Evolutionary conservation across 805 yeast genomes (phyloP), one percentile per base, ranked within the genome.

Genomic region (Cyberlindnera americana): DNA sequence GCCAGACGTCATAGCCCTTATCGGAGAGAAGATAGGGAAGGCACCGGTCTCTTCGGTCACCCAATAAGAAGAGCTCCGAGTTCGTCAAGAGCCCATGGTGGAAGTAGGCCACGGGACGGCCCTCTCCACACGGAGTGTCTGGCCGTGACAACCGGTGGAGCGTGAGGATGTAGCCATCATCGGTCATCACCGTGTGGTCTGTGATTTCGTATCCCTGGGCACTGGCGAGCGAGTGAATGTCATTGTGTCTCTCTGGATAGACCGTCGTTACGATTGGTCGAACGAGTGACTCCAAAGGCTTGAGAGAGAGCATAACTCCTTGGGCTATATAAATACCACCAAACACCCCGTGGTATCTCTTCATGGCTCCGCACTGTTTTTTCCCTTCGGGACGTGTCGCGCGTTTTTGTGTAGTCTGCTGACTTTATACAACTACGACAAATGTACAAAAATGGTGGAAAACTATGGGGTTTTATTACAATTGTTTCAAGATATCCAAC

Each of bases 1-100:
- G 66, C 91, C 95, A 91, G 6, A 91, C 97, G 57, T 91, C 99
- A 60, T 80, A 91, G 3, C 97, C 97, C 34, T 77, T 57, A 42
- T 89, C 87, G 41, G 80, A 77, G 29, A 91, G 69, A 6, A 77
- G 64, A 57, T 83, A 81, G 0, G 98, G 96, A 30, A 93, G 64
- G 44, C 47, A 67, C 61, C 56, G 69, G 45, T 47, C 61, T 39
- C 29, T 54, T 47, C 56, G 69, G 64, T 57, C 77, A 49, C 87
- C 87, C 73, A 27, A 29, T 9, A 55, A 48, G 36, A 53, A 55
- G 31, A 82, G 65, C 50, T 86, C 95, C 40, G 86, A 75, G 59
- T 77, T 77, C 82, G 85, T 87, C 47, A 87, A 69, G 37, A 87
- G 66, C 0, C 95, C 95, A 52, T 87, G 95, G 54, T 87, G 95